Evolutionary conservation across 1,284 basidiomycete species (phyloP).

Genomic region (Amylostereum areolatum): DNA sequence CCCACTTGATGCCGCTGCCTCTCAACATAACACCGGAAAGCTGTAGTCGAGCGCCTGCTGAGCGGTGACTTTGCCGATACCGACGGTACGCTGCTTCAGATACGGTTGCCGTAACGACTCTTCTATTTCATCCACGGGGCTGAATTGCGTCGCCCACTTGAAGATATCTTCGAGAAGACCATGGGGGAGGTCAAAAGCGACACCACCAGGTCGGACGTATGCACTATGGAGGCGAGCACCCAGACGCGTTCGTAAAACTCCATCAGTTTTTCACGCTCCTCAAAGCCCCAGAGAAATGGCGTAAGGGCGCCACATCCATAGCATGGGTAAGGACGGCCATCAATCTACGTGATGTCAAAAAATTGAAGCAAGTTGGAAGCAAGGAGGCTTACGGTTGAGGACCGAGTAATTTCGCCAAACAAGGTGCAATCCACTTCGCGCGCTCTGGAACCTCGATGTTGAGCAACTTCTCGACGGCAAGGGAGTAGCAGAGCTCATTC

Average conservation of each 20-base stretch:
- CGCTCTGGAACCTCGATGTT: constrained; percentile 99
- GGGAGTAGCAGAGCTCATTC: constrained; percentile 93
- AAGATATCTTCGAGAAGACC: constrained; percentile 96
- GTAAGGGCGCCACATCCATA: constrained; percentile 98
- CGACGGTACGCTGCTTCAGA: constrained; percentile 95
- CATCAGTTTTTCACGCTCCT: constrained; percentile 99
- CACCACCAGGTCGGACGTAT: constrained; percentile 97
- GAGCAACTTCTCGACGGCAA: constrained; percentile 96
- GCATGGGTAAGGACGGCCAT: constrained; percentile 97
- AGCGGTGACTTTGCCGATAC: constrained; percentile 87
- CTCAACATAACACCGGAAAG: constrained; percentile 97
- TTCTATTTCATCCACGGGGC: constrained; percentile 92
- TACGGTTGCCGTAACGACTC: constrained; percentile 98
- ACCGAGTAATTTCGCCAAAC: constrained; percentile 98
- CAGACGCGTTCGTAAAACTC: constrained; percentile 99
- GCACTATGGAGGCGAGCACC: constrained; percentile 96
- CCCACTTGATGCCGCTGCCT: constrained; percentile 94
- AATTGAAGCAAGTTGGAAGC: constrained; percentile 3
- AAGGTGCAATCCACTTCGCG: constrained; percentile 98
- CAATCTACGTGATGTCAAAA: constrained; percentile 47
- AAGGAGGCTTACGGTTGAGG: constrained; percentile 72
- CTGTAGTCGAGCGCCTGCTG: constrained; percentile 91
- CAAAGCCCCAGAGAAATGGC: constrained; percentile 99
- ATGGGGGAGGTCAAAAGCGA: constrained; percentile 96
- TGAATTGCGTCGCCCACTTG: constrained; percentile 97